A percentile compares a stretch with the other conserved stretches of the same genome.
Conservation (phyloP, 345 rosid genomes). For the Pelargonium nanum region DNA sequence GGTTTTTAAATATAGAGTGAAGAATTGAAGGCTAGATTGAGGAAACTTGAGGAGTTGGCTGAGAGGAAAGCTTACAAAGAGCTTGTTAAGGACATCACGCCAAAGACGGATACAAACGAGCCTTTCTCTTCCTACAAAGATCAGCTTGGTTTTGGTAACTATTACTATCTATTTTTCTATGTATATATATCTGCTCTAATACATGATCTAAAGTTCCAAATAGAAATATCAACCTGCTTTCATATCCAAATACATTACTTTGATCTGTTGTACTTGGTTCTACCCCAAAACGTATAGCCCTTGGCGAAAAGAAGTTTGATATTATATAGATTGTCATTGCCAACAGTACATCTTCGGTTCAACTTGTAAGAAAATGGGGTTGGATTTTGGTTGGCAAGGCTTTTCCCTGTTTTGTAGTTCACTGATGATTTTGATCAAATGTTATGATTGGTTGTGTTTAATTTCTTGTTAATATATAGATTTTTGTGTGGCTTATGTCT, state of each 20-base stretch:
- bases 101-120: constrained; percentile 39
- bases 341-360: neutral
- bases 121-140: constrained; percentile 96
- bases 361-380: neutral
- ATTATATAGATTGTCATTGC: neutral
- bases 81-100: constrained; percentile 84
- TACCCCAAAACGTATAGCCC: too few species aligned
- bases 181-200: neutral
- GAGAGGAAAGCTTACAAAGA: constrained; percentile 77
- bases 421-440: neutral
- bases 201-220: neutral
- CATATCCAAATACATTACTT: neutral
- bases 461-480: neutral
- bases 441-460: neutral
- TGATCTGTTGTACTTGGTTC: neutral
- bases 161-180: neutral
- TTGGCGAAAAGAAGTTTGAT: neutral
- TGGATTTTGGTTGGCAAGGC: neutral
- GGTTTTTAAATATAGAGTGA: constrained; percentile 43
- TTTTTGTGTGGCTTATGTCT: neutral
- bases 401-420: neutral
- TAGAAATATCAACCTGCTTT: too few species aligned
- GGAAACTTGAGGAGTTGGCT: constrained; percentile 56
- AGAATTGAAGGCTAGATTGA: constrained; percentile 58
- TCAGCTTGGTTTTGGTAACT: constrained; percentile 86